Evolutionary conservation across 1,139 yeast species (phyloP).

Genomic region (Petasospora fabianii): DNA sequence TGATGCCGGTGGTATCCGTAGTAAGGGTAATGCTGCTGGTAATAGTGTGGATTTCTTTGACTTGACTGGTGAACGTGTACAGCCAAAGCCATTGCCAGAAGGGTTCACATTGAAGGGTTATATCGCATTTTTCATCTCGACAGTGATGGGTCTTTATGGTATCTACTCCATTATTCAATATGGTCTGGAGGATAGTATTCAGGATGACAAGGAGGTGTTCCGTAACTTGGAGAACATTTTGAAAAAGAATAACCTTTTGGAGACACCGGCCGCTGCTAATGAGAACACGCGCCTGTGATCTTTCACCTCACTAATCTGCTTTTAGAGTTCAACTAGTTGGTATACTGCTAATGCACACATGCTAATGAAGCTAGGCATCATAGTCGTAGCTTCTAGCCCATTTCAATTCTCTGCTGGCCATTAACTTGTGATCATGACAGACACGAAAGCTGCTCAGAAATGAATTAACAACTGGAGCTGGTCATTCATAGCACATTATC

Average conservation of each 20-base stretch:
- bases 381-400: too few relatives aligned
- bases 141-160: slow-evolving; percentile 57
- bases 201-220: slow-evolving; percentile 37
- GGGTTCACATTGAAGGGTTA: slow-evolving; percentile 72
- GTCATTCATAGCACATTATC: too few relatives aligned
- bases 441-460: too few relatives aligned
- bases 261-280: slow-evolving; percentile 8
- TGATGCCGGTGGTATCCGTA: slow-evolving; percentile 39
- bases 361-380: too few relatives aligned
- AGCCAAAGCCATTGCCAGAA: slow-evolving; percentile 53
- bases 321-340: too few relatives aligned
- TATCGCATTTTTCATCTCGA: slow-evolving; percentile 55
- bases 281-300: slow-evolving; percentile 24
- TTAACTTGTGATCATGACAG: too few relatives aligned
- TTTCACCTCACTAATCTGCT: too few relatives aligned
- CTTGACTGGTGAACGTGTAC: slow-evolving; percentile 53
- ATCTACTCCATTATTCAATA: slow-evolving; percentile 50
- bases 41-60: slow-evolving; percentile 46
- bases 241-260: slow-evolving; percentile 20
- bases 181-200: slow-evolving; percentile 58
- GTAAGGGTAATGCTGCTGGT: slow-evolving; percentile 71
- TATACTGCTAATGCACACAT: too few relatives aligned
- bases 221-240: slow-evolving; percentile 25
- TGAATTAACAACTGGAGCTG: too few relatives aligned
- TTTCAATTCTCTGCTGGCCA: too few relatives aligned